Evolutionary conservation across 192 early-diverging fungal species (phyloP).

Genomic region (Gorgonomyces haynaldii): DNA sequence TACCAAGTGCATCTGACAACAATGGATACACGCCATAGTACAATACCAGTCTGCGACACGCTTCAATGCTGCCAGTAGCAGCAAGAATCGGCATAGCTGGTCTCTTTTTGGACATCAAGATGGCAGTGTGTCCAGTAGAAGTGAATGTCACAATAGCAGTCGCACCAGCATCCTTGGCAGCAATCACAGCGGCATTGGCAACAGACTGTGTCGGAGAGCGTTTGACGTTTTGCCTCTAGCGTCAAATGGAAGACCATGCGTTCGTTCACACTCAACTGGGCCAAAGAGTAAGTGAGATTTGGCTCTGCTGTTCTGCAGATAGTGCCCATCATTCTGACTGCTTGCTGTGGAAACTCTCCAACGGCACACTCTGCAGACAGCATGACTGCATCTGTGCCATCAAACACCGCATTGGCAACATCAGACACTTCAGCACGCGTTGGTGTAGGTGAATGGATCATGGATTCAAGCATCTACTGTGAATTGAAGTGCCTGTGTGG

Average conservation of each 20-base stretch:
- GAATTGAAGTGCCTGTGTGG: conserved; percentile 41
- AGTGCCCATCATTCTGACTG: conserved; percentile 37
- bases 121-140: neutral
- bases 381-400: conserved; percentile 46
- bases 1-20: too few relatives aligned
- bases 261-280: conserved; percentile 3
- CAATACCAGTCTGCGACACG: conserved; percentile 26
- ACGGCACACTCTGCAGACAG: conserved; percentile 39
- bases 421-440: conserved; percentile 49
- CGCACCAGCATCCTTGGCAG: conserved; percentile 27
- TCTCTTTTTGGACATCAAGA: conserved; percentile 33
- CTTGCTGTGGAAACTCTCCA: conserved; percentile 39
- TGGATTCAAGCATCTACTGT: conserved; percentile 22
- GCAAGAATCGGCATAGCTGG: conserved; percentile 32
- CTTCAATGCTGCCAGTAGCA: conserved; percentile 22
- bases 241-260: neutral
- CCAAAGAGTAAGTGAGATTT: conserved; percentile 16
- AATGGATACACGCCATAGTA: conserved; percentile 31
- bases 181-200: conserved; percentile 43
- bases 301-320: conserved; percentile 36
- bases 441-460: conserved; percentile 39
- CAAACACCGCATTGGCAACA: conserved; percentile 48
- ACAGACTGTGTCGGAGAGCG: conserved; percentile 28
- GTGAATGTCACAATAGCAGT: conserved; percentile 14
- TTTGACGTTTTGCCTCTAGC: neutral